These are phyloP conservation scores for Sporothrix pallida DNA, from an alignment of 2,329 filamentous ascomycete species.

Conservation along the genomic window DNA sequence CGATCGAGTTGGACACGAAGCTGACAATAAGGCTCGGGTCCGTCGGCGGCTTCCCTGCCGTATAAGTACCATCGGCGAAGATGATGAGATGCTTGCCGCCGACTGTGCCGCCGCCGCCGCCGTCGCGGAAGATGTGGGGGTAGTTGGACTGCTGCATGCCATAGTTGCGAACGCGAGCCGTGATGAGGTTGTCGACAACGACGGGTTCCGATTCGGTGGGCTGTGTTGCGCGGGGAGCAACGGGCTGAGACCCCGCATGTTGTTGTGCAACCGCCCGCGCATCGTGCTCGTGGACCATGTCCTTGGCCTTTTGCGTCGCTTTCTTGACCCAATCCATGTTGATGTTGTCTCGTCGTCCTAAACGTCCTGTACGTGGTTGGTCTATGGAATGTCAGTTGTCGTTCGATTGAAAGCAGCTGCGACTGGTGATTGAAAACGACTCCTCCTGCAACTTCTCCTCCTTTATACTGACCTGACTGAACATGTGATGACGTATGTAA, in stretches of 20 bases:
- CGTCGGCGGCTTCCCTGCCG: conserved; percentile 35
- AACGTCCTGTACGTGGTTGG: too few species aligned
- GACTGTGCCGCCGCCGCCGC: conserved; percentile 38
- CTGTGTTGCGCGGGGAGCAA: too few species aligned
- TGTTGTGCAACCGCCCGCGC: background rate
- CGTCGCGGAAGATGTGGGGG: conserved; percentile 38
- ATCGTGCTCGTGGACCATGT: conserved; percentile 30
- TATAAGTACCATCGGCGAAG: conserved; percentile 37
- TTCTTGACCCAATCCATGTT: conserved; percentile 35
- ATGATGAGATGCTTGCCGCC: conserved; percentile 36
- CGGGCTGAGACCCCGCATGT: background rate
- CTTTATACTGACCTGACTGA: background rate
- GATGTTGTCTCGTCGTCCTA: too few species aligned
- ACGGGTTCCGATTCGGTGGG: background rate
- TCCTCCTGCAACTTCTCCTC: too few species aligned
- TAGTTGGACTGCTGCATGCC: conserved; percentile 37
- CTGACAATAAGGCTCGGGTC: conserved; percentile 32
- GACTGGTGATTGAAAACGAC: too few species aligned
- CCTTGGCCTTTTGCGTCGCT: conserved; percentile 30
- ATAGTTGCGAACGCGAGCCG: conserved; percentile 28
- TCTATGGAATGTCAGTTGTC: background rate
- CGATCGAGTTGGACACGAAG: conserved; percentile 38
- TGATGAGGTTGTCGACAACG: conserved; percentile 27
- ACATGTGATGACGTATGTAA: conserved; percentile 16
- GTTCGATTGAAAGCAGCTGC: background rate